Evolutionary conservation across 2,329 filamentous ascomycete species (phyloP).

Genomic region (Thielaviopsis euricoi): DNA sequence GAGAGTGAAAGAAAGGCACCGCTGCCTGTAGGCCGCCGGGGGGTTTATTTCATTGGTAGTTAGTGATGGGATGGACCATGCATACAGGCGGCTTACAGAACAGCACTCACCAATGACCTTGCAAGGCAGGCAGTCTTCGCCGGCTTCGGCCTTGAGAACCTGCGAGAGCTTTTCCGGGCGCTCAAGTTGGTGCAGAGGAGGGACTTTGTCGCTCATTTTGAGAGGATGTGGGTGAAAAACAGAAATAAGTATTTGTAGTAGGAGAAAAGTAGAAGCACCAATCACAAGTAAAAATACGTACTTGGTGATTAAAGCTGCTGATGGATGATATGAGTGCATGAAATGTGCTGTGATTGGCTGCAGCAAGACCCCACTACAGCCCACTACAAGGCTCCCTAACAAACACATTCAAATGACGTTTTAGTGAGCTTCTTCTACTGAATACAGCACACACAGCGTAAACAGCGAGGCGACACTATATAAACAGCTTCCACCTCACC

Average conservation of each 20-base stretch:
- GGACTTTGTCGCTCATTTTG: slow-evolving; percentile 17
- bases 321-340: not conserved
- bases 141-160: slow-evolving; percentile 37
- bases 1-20: slow-evolving; percentile 60
- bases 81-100: not conserved
- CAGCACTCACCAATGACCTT: slow-evolving; percentile 46
- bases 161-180: slow-evolving; percentile 45
- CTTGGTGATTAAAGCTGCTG: not conserved
- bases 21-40: slow-evolving; percentile 48
- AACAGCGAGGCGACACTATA: no score
- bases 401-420: not conserved
- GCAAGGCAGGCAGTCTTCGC: slow-evolving; percentile 55
- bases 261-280: not conserved
- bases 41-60: not conserved
- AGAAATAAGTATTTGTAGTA: no score
- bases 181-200: slow-evolving; percentile 36
- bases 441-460: no score
- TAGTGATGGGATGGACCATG: not conserved
- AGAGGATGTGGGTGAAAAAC: no score
- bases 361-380: not conserved
- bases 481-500: not conserved
- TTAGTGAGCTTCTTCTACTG: no score
- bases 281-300: not conserved
- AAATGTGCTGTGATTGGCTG: not conserved
- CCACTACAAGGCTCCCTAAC: not conserved